Evolutionary conservation across 2,329 filamentous ascomycete species (phyloP).

Genomic region (Cladosporium sp.): DNA sequence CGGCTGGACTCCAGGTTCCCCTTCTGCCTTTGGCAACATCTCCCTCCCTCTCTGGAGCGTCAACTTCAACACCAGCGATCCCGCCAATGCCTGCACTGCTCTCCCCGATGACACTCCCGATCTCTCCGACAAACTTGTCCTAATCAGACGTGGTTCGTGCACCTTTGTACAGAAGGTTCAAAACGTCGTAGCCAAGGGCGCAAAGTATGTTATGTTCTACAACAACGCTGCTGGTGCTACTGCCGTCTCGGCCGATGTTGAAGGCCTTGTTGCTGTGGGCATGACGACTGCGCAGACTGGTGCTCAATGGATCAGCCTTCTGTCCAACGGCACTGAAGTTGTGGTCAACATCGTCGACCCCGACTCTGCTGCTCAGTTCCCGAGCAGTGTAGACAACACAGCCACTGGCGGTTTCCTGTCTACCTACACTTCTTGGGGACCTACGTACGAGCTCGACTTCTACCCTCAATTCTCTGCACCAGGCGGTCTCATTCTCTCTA

Average conservation of each 20-base stretch:
- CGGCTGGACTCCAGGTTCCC: constrained; percentile 34
- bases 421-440: constrained; percentile 57
- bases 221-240: constrained; percentile 40
- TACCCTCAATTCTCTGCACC: constrained; percentile 56
- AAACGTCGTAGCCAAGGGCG: constrained; percentile 53
- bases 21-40: constrained; percentile 34
- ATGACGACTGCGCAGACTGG: constrained; percentile 25
- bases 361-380: constrained; percentile 14
- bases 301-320: constrained; percentile 18
- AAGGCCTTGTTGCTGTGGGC: constrained; percentile 19
- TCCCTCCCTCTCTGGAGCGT: constrained; percentile 32
- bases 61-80: constrained; percentile 46
- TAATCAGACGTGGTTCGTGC: constrained; percentile 58
- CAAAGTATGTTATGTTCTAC: constrained; percentile 59
- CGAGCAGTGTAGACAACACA: constrained; percentile 17
- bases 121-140: constrained; percentile 54
- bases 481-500: constrained; percentile 57
- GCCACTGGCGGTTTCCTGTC: constrained; percentile 49
- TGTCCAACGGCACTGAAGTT: constrained; percentile 17
- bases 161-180: constrained; percentile 52
- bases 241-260: constrained; percentile 17
- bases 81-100: constrained; percentile 50
- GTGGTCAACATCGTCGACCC: constrained; percentile 23
- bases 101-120: constrained; percentile 54
- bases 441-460: constrained; percentile 55